Percentiles rank a stretch among this genome's conserved stretches.
phyloP scores from a whole-genome alignment of 495 filamentous ascomycete genomes.

The Neurospora sublineolata region DNA sequence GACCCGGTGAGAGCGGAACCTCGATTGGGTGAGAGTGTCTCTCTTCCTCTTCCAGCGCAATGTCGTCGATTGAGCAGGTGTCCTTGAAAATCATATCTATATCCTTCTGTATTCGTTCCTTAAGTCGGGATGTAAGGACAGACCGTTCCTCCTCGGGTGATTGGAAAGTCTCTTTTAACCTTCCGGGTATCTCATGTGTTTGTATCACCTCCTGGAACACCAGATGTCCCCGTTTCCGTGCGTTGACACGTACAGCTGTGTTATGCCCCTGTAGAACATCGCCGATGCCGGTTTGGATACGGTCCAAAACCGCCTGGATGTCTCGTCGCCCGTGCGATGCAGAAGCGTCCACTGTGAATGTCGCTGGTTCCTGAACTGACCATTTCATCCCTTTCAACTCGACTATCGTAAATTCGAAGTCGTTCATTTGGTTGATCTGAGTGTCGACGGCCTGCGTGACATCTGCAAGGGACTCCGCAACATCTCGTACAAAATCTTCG shows the following conservation, averaged over 20 bases:
- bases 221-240: constrained; percentile 35
- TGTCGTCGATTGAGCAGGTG: constrained; percentile 31
- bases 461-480: constrained; percentile 18
- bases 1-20: not conserved
- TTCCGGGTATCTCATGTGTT: constrained; percentile 21
- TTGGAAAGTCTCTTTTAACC: constrained; percentile 7
- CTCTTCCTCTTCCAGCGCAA: constrained; percentile 18
- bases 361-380: constrained; percentile 26
- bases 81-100: constrained; percentile 35
- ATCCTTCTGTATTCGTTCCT: constrained; percentile 28
- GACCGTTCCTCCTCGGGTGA: constrained; percentile 13
- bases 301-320: constrained; percentile 31
- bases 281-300: constrained; percentile 33
- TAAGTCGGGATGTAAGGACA: constrained; percentile 21
- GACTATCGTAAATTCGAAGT: constrained; percentile 30
- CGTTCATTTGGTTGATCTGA: constrained; percentile 23
- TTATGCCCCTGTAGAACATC: constrained; percentile 35
- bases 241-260: constrained; percentile 29
- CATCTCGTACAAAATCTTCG: constrained; percentile 21
- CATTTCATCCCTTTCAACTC: constrained; percentile 32
- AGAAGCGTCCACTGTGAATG: constrained; percentile 22
- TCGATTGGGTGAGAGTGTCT: constrained; percentile 4
- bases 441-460: constrained; percentile 23
- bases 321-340: constrained; percentile 24
- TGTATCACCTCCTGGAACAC: constrained; percentile 36